These are phyloP conservation scores for Emericellopsis atlantica DNA, from an alignment of 2,329 filamentous ascomycete species.

Conservation along the genomic window DNA sequence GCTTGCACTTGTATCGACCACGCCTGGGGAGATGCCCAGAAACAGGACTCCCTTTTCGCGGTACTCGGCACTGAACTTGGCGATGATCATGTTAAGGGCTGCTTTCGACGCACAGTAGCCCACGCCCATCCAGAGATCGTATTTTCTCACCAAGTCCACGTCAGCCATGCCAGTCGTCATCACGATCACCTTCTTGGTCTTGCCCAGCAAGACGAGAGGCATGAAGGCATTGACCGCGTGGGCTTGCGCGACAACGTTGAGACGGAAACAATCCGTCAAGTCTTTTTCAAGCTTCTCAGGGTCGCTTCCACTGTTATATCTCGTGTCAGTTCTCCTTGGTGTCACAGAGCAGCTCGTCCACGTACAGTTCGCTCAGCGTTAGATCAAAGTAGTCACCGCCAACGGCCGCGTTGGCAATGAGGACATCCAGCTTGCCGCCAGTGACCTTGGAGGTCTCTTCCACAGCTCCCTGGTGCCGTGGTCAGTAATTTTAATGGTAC, in stretches of 20 bases:
- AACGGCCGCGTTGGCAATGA: constrained; percentile 59
- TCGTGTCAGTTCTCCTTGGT: background rate
- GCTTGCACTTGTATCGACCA: constrained; percentile 1
- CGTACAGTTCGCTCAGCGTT: background rate
- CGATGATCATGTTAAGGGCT: constrained; percentile 31
- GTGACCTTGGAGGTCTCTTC: constrained; percentile 10
- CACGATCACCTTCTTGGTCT: constrained; percentile 36
- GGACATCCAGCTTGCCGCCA: constrained; percentile 39
- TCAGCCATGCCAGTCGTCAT: constrained; percentile 35
- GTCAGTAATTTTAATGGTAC: background rate
- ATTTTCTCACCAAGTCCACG: constrained; percentile 21
- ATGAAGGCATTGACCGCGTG: constrained; percentile 37
- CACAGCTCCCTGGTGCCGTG: background rate
- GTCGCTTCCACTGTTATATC: no score
- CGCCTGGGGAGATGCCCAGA: constrained; percentile 14
- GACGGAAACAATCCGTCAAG: constrained; percentile 15
- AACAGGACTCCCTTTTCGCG: constrained; percentile 34
- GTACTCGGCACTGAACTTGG: constrained; percentile 36
- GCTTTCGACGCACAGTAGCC: constrained; percentile 35
- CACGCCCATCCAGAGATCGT: constrained; percentile 16
- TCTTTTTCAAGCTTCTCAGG: constrained; percentile 1
- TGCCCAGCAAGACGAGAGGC: constrained; percentile 34
- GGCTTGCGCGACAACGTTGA: constrained; percentile 37
- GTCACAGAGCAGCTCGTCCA: background rate
- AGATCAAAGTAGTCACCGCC: background rate